Base-by-base conservation (phyloP, 2,329 filamentous ascomycete genomes). In the Aspergillus alliaceus region DNA sequence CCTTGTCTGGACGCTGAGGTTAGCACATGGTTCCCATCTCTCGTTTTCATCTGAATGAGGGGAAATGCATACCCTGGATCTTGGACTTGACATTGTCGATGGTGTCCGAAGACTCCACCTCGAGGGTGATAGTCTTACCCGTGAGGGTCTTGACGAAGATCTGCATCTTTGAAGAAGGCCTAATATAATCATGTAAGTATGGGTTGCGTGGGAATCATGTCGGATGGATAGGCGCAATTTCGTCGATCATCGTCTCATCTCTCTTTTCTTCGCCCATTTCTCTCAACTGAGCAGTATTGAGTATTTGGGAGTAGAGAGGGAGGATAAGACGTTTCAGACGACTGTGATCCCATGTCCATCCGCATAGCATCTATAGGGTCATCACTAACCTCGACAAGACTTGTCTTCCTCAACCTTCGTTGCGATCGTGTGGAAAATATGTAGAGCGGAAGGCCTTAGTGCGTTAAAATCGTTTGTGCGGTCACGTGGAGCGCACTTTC, bases 11-110 rank as follows among this genome's bases (percentile, higher is more conserved):
- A 11, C 8, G 14, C 12, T 34, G 4, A 15, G 11, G 6, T 47
- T 22, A 46, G 29, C 18, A n/a, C 35, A 2, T 18, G n/a, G 12
- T 35, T 27, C 3, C 46, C 42, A 42, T 20, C 46, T 24, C 20
- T 6, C 29, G 12, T 47, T 55, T 53, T 15, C 15, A 14, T 6
- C 20, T 8, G 25, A 18, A 11, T 14, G 34, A 11, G 39, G n/a
- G 27, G 20, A 11, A 39, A 35, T 22, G 64, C 80, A 54, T 77
- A 87, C 85, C 84, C 79, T 88, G 86, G 72, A 89, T 89, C 88
- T 99, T 98, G 85, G 90, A 91, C 89, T 98, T 98, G 85, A 99
- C 95, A 89, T 98, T 98, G 88, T 98, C 95, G 83, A 99, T 98
- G 77, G 93, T 98, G 84, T 99, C 95, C 77, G 89, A 93, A 75